Base-by-base conservation (phyloP, 1,139 yeast species). In the Blastobotrys ciferrii region DNA sequence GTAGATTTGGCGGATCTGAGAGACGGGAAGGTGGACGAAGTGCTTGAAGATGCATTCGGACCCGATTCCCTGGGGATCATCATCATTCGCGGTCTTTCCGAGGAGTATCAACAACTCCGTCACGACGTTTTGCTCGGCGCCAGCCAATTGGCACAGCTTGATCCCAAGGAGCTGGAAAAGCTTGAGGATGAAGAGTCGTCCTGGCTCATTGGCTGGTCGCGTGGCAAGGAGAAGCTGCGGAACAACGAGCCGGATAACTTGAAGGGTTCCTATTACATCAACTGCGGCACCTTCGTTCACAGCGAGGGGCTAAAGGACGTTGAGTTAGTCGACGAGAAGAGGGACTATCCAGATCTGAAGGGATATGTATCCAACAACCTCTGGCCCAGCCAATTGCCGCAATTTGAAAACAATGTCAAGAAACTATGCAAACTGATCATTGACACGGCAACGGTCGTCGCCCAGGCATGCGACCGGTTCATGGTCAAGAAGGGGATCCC, bases 171-270 rank as follows among this genome's bases (percentile, higher is more conserved):
- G 11, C 66, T 80, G 32, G 58, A 57, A 2, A 47, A 55, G 17
- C 64, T 80, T 45, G 84, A 80, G 58, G 66, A 69, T 28, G 76
- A 76, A 19, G 81, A 77, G 32, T 69, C 73, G 0, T 62, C 59
- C 45, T 81, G 82, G 78, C 64, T 80, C 4, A 75, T 78, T 0
- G 87, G 86, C 0, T 81, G 86, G 86, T 80, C 85, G n/a, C 65
- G 80, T 42, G 86, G 86, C 0, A 76, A 75, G 49, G 86, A 81
- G 56, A 72, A 65, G 42, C 68, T 81, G 33, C 59, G 57, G 9
- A 60, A 64, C 37, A 70, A 71, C 17, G 52, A 53, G 39, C 80
- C 80, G 0, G 86, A 81, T 58, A 64, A 58, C 42, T 67, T 73
- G 48, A 81, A 81, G 57, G 87, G 86, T 2, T 79, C 84, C 1